Percentiles rank a stretch among this genome's conserved stretches.
phyloP scores from a whole-genome alignment of 225 moss, liverwort and hornwort species.

The Neckera pumila region DNA sequence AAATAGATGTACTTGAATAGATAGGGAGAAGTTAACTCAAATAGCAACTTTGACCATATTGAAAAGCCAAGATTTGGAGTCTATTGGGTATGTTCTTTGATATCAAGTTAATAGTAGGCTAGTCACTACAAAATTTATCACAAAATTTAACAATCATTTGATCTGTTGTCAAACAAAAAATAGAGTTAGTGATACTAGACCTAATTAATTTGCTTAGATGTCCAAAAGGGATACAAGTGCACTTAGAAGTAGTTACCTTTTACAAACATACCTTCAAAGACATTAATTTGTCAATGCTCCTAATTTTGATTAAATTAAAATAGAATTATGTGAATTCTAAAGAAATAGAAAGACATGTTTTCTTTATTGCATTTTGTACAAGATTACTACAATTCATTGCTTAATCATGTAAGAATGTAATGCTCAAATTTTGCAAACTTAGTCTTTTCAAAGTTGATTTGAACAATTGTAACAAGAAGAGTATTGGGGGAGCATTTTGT shows the following conservation, averaged over 20 bases:
- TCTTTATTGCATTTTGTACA: background rate
- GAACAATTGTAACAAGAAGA: background rate
- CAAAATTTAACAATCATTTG: background rate
- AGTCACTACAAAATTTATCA: background rate
- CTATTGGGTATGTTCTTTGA: fast-evolving
- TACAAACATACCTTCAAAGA: background rate
- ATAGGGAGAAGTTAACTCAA: no score
- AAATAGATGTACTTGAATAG: no score
- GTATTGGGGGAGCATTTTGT: background rate
- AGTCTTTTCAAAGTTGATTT: background rate
- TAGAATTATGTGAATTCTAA: background rate
- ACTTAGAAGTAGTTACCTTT: fast-evolving
- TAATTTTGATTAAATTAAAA: background rate
- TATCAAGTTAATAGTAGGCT: fast-evolving
- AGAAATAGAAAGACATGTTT: background rate
- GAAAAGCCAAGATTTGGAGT: background rate
- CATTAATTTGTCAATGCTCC: background rate
- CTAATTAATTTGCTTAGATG: fast-evolving
- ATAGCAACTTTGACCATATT: fast-evolving
- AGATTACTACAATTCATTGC: background rate
- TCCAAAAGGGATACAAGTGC: fast-evolving
- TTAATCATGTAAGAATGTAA: background rate
- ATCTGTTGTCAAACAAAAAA: background rate
- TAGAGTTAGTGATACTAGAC: background rate
- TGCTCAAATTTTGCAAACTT: background rate